Evolutionary conservation across 2,329 filamentous ascomycete species (phyloP), one percentile per base, ranked within the genome.

Genomic region (Anthostomella pinea): DNA sequence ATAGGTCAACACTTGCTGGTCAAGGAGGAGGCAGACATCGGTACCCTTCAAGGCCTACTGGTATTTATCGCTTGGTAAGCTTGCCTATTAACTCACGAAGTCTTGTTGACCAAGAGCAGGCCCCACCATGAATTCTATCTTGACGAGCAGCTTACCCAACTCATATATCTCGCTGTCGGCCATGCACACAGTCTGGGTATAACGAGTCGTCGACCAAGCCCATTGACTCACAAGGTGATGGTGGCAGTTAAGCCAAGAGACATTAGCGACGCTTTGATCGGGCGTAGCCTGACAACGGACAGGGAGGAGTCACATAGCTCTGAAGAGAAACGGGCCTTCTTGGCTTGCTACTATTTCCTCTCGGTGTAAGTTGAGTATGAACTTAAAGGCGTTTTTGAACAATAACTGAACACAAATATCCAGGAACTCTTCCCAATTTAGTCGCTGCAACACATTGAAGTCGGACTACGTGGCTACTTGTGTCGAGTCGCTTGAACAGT

Each of bases 1-100:
- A 47, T 72, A 19, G 60, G 66, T 5, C 58, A 68, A 14, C 63
- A 64, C 21, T 52, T 70, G 31, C 32, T 75, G 1, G 58, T 69
- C 2, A 58, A 63, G 39, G 63, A 64, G 13, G 61, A 70, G 24
- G 56, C 56, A 20, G 60, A 56, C 11, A 38, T 74, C 7, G 69
- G 72, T 37, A 48, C 70, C 3, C 57, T 74, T 2, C 69, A 73
- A 48, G 71, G 69, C 0, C 51, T 73, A 7, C 42, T 74, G 6
- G 57, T 72, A 27, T 62, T 64, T 25, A 54, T 72, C 35, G 61
- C 67, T 15, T 74, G 71, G 71, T 73, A 56, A 32, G 54, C 24
- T 11, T 22, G 8, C 4, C 13, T 14, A 7, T 19, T 19, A 30
- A 8, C 8, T 16, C 15, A 35, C 14, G 37, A 5, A 15, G 16